These are phyloP conservation scores for Fagus sylvatica DNA, from an alignment of 306 rosid genomes.

Conservation along the genomic window DNA sequence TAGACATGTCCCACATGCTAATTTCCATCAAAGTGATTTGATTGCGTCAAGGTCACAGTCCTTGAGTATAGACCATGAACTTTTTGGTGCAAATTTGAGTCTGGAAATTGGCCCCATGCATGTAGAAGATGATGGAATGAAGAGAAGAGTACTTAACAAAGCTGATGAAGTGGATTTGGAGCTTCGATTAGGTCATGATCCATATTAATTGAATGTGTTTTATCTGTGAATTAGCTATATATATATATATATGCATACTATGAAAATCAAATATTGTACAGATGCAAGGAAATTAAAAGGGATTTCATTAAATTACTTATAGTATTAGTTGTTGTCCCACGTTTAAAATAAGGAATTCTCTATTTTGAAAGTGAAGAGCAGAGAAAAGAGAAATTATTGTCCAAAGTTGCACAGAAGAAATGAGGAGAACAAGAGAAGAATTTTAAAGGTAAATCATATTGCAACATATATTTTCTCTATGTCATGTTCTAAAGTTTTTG, in stretches of 20 bases:
- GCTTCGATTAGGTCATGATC: constrained; percentile 83
- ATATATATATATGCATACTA: neutral
- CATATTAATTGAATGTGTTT: constrained; percentile 11
- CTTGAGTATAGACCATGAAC: constrained; percentile 44
- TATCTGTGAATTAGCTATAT: constrained; percentile 25
- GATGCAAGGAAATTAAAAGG: neutral
- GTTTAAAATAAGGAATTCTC: neutral
- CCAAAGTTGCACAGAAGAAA: neutral
- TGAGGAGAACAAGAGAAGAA: neutral
- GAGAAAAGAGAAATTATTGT: neutral
- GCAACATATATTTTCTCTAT: neutral
- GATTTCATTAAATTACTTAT: neutral
- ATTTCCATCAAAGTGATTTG: constrained; percentile 25
- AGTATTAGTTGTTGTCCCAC: neutral
- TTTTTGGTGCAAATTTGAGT: constrained; percentile 65
- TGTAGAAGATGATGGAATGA: constrained; percentile 31
- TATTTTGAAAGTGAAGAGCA: neutral
- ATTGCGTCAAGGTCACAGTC: constrained; percentile 29
- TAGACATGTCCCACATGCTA: constrained; percentile 11
- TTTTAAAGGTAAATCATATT: neutral
- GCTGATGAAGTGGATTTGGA: constrained; percentile 76
- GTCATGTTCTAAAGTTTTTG: neutral
- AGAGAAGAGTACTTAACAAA: constrained; percentile 35
- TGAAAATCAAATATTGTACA: neutral
- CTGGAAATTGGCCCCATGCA: constrained; percentile 46